phyloP scores from a whole-genome alignment of 805 yeast genomes.

The Hanseniaspora hatyaiensis region DNA sequence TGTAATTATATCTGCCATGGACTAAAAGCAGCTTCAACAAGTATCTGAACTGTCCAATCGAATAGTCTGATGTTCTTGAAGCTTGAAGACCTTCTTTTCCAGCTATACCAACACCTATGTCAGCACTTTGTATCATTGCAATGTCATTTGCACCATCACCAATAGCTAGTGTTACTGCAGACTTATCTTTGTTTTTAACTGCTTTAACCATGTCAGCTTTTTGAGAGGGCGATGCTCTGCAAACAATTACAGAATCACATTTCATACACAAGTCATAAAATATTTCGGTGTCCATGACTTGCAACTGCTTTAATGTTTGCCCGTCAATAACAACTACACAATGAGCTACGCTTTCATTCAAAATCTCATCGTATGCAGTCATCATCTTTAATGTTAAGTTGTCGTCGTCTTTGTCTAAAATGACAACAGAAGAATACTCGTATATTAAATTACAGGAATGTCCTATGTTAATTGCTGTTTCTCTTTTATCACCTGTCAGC shows the following conservation, averaged over 20 bases:
- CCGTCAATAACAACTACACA: conserved; percentile 94
- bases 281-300: conserved; percentile 52
- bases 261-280: conserved; percentile 77
- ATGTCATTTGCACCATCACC: conserved; percentile 99
- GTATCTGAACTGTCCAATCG: conserved; percentile 88
- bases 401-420: conserved; percentile 46
- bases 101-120: conserved; percentile 92
- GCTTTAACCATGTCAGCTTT: conserved; percentile 79
- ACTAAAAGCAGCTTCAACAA: conserved; percentile 73
- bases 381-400: conserved; percentile 56
- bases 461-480: conserved; percentile 95
- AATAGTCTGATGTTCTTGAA: conserved; percentile 85
- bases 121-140: conserved; percentile 98
- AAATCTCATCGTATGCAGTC: conserved; percentile 63
- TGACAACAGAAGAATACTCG: conserved; percentile 79
- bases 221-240: conserved; percentile 95
- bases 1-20: conserved; percentile 91
- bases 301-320: conserved; percentile 62
- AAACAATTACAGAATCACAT: conserved; percentile 83
- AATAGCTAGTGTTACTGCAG: conserved; percentile 78
- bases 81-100: conserved; percentile 97
- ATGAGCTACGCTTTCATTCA: conserved; percentile 72
- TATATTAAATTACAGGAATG: conserved; percentile 86
- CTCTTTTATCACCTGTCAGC: conserved; percentile 96
- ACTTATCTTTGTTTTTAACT: conserved; percentile 58